Evolutionary conservation across 768 basidiomycete genomes (phyloP).

Genomic region (Trametes meyenii): DNA sequence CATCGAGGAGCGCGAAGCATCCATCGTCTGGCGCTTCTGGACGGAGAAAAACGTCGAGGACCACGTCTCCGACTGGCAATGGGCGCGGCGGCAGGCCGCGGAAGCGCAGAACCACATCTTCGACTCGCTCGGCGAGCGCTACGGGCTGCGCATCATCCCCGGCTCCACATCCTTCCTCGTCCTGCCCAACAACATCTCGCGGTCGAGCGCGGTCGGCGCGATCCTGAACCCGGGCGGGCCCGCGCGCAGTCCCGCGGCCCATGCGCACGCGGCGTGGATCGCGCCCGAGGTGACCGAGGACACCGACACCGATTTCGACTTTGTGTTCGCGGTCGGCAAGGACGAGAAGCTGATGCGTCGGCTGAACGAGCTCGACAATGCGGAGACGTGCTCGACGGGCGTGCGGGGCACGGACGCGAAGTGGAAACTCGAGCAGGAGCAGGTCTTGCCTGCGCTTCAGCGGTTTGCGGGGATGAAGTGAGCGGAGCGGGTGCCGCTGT

Average conservation of each 20-base stretch:
- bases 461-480: constrained; percentile 36
- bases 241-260: constrained; percentile 41
- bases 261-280: constrained; percentile 40
- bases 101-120: constrained; percentile 94
- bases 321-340: constrained; percentile 66
- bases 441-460: constrained; percentile 40
- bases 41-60: constrained; percentile 45
- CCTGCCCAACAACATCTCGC: constrained; percentile 79
- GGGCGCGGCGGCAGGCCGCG: constrained; percentile 86
- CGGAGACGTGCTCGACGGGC: constrained; percentile 74
- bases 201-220: constrained; percentile 82
- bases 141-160: constrained; percentile 81
- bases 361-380: constrained; percentile 71
- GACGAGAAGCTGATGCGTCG: constrained; percentile 81
- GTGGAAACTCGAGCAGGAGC: constrained; percentile 55
- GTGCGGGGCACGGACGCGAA: constrained; percentile 80
- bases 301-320: constrained; percentile 49
- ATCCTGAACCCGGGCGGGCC: constrained; percentile 69
- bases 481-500: not conserved
- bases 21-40: constrained; percentile 87
- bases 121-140: constrained; percentile 83
- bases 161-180: constrained; percentile 81
- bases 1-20: constrained; percentile 81
- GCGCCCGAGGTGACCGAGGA: constrained; percentile 41
- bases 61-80: constrained; percentile 59